phyloP scores from a whole-genome alignment of 108 stramenopile genomes.

The Mayamaea pseudoterrestris region DNA sequence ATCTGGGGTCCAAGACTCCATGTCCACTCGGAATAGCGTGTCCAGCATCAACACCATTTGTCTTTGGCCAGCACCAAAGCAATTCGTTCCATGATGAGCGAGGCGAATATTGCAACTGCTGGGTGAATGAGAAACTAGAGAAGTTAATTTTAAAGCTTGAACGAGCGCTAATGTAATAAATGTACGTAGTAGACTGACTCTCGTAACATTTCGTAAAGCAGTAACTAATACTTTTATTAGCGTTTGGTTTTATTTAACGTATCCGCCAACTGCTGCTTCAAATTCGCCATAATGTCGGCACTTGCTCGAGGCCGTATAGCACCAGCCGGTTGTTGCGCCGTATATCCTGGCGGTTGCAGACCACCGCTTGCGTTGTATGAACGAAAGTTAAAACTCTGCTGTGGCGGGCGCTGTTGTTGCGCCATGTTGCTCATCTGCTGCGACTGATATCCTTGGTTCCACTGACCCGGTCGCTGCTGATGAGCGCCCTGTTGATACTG shows the following conservation, averaged over 20 bases:
- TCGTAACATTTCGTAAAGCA: no score
- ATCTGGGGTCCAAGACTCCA: conserved; percentile 16
- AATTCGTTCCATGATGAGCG: conserved; percentile 40
- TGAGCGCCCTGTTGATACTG: conserved; percentile 2
- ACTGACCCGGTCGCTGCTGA: conserved; percentile 6
- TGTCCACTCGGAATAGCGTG: conserved; percentile 41
- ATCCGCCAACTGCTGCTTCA: conserved; percentile 70
- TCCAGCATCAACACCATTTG: conserved; percentile 32
- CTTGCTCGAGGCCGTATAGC: conserved; percentile 14
- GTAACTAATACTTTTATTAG: no score
- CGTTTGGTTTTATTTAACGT: conserved; percentile 54
- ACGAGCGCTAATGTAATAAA: no score
- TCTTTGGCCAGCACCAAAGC: conserved; percentile 27
- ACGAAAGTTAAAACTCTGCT: conserved; percentile 24
- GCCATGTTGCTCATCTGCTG: neutral
- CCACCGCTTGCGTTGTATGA: conserved; percentile 6
- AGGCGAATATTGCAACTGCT: conserved; percentile 48
- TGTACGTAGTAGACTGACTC: no score
- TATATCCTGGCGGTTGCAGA: conserved; percentile 3
- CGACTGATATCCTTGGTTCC: neutral
- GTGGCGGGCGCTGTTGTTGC: conserved; percentile 5
- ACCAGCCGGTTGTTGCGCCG: no score
- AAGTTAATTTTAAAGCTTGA: no score
- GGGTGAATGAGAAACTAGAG: conserved; percentile 16
- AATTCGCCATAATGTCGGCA: conserved; percentile 41